phyloP scores from a whole-genome alignment of 2,329 filamentous ascomycete species.

The Cladorrhinum sp. region DNA sequence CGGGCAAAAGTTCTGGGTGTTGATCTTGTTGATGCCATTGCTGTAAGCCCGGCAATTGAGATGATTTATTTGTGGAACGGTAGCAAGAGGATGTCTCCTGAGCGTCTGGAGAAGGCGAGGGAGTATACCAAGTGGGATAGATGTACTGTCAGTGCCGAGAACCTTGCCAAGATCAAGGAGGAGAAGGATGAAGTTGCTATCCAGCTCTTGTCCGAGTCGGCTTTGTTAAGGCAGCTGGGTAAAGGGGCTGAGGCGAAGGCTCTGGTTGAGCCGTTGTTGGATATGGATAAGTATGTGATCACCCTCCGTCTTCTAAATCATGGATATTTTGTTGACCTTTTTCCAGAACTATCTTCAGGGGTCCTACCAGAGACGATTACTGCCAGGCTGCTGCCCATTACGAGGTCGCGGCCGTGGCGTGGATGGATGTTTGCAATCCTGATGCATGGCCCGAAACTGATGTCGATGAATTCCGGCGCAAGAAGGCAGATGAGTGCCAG shows the following conservation, averaged over 20 bases:
- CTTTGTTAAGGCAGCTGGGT: constrained; percentile 62
- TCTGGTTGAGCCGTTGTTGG: constrained; percentile 63
- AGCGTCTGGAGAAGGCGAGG: constrained; percentile 63
- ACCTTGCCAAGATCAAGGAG: constrained; percentile 45
- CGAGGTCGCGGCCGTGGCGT: constrained; percentile 79
- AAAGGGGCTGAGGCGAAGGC: constrained; percentile 62
- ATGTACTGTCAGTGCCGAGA: constrained; percentile 47
- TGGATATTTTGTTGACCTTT: background rate
- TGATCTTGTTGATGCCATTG: constrained; percentile 64
- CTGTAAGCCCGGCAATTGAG: constrained; percentile 77
- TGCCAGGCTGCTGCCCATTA: constrained; percentile 73
- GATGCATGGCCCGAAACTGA: constrained; percentile 28
- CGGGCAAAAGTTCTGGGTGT: constrained; percentile 46
- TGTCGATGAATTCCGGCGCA: constrained; percentile 38
- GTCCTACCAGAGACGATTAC: constrained; percentile 65
- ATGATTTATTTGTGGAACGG: constrained; percentile 96
- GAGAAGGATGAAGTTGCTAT: constrained; percentile 62
- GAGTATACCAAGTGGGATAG: constrained; percentile 62
- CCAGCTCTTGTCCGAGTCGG: constrained; percentile 62
- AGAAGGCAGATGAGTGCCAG: constrained; percentile 59
- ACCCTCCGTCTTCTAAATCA: no score
- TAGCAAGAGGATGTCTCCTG: constrained; percentile 69
- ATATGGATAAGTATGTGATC: constrained; percentile 55
- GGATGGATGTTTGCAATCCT: constrained; percentile 61
- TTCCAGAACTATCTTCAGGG: constrained; percentile 52